Base-by-base conservation (phyloP, 2,329 filamentous ascomycete species). In the Neoscytalidium dimidiatum region DNA sequence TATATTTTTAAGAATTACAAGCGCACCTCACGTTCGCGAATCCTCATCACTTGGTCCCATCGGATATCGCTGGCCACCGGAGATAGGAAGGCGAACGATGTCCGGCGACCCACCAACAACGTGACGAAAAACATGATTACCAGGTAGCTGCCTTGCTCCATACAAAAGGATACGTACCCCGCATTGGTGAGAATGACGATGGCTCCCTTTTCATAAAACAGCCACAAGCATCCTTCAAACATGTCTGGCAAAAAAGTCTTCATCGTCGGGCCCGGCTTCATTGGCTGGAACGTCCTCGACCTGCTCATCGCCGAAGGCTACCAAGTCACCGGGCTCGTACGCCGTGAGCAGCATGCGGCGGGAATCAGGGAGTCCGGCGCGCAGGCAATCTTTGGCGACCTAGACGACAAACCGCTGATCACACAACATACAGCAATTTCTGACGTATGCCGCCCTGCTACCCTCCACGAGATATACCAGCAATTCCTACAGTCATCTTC, bases 231-330 rank as follows among this genome's bases (percentile, higher is more conserved):
- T n/a, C 23, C 4, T 4, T 41, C 19, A 0, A 56, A 46, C 29
- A 60, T 60, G 56, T 21, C 62, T 2, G 43, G 49, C 3, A 68
- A 67, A 29, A 75, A 69, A 13, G 78, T 82, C 46, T 78, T 82
- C 70, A 74, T 82, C 61, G 69, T 83, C 49, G 81, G 81, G 11
- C 78, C 81, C 11, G 80, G 81, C 66, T 82, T 78, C 73, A 82
- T 84, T 64, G 82, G 82, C 46, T 79, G 79, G 70, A 79, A 82
- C 29, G 74, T 84, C 43, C 73, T 84, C 26, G 78, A 82, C 5
- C 71, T 79, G 6, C 75, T 84, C 17, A 68, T 80, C 44, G 69
- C 70, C 52, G 78, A 82, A 62, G 72, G 75, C 19, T 81, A 83
- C 69, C 66, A 69, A 1, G 77, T 84, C 31, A 82, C 80, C 0